Base-by-base conservation (phyloP, 2,329 filamentous ascomycete genomes). In the Helotiales sp. region DNA sequence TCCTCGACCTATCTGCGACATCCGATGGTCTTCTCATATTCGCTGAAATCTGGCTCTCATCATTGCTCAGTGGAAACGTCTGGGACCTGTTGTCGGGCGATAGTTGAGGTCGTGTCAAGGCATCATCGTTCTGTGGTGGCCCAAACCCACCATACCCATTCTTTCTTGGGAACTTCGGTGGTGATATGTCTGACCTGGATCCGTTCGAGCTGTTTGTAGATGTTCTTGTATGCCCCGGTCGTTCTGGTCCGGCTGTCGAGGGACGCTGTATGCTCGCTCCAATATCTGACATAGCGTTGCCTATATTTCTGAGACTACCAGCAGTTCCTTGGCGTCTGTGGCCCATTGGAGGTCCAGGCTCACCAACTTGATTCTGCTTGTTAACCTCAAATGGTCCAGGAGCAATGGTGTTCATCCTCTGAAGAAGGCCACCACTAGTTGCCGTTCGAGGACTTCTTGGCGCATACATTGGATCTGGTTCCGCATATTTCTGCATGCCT, bases 371-470 rank as follows among this genome's bases (percentile, higher is more conserved):
- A 67, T 54, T 67, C 63, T 72, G 74, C 63, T 74, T 73, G 61
- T 68, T 73, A 30, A 79, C 71, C 62, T 85, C 83, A 65, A 90
- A 89, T 0, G 87, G 87, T 0, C 85, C 87, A 1, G 87, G 84
- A 1, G 83, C 79, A 67, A 90, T 87, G 8, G 76, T 80, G 63
- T 89, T 82, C 79, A 90, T 83, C 52, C 84, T 81, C 61, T 83
- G 79, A 64, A 88, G 67, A 27, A 90, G 66, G 52, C 72, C 76
- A 49, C 71, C 74, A 57, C 72, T 74, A 17, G 69, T 74, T 63
- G 72, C 72, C 1, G 67, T 69, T 31, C 70, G 71, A 25, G 83
- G 81, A 61, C 78, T 85, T 19, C 76, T 71, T 3, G 80, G 76
- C 22, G 78, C 78, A 66, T 78, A 79, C 58, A 66, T 70, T 34